Conservation (phyloP, 371 early-diverging fungal genomes). For the Lichtheimia ramosa region DNA sequence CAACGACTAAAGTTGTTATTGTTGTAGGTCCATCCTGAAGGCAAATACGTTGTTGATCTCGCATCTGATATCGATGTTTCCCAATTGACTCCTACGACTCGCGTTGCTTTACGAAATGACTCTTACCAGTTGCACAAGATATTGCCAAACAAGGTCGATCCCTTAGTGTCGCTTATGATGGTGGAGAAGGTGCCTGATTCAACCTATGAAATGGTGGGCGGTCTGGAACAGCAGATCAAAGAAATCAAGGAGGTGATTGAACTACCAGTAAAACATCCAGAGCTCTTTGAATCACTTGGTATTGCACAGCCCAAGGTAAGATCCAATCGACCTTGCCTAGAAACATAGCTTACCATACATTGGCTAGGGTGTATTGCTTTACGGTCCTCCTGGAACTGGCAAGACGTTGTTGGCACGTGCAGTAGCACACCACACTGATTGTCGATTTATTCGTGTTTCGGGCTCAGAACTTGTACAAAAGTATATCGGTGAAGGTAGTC, state of each 20-base stretch:
- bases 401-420: constrained; percentile 99
- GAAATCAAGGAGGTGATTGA: constrained; percentile 99
- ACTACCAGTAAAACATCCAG: constrained; percentile 91
- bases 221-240: constrained; percentile 99
- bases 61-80: constrained; percentile 89
- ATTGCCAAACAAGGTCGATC: constrained; percentile 99
- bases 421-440: constrained; percentile 99
- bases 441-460: constrained; percentile 99
- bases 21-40: constrained; percentile 92
- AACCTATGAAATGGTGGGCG: constrained; percentile 99
- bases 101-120: constrained; percentile 97
- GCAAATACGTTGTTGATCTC: constrained; percentile 98
- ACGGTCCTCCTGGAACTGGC: constrained; percentile 99
- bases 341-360: background rate
- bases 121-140: constrained; percentile 99
- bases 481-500: constrained; percentile 98
- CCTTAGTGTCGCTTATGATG: constrained; percentile 99
- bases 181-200: constrained; percentile 99
- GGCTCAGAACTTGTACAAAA: constrained; percentile 99
- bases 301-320: constrained; percentile 45
- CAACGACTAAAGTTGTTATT: background rate
- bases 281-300: constrained; percentile 47
- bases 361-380: constrained; percentile 95
- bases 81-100: constrained; percentile 90
- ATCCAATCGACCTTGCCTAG: background rate